Percentiles rank a stretch among this genome's conserved stretches.
These are phyloP conservation scores for Metschnikowia noctiluminum DNA, from an alignment of 805 yeast species.

Conservation along the genomic window DNA sequence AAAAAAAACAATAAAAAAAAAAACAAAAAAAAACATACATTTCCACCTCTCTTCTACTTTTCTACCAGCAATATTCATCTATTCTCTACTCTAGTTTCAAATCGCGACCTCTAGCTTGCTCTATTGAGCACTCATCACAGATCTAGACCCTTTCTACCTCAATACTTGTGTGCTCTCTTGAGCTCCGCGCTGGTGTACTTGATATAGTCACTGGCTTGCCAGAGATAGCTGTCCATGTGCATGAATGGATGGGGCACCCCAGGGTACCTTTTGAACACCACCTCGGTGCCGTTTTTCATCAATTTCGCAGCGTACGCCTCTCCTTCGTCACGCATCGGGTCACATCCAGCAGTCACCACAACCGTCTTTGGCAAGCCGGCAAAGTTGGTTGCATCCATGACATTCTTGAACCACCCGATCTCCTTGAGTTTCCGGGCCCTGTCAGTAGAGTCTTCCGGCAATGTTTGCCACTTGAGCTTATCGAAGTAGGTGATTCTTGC, in stretches of 20 bases:
- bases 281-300: conserved; percentile 21
- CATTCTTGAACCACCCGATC: conserved; percentile 28
- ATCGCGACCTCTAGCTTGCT: too few relatives aligned
- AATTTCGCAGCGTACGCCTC: conserved; percentile 27
- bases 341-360: conserved; percentile 30
- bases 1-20: too few relatives aligned
- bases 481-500: too few relatives aligned
- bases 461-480: too few relatives aligned
- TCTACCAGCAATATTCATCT: too few relatives aligned
- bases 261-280: conserved; percentile 24
- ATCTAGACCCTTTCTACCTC: too few relatives aligned
- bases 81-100: too few relatives aligned
- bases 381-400: conserved; percentile 27
- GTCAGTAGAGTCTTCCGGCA: conserved; percentile 15
- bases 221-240: conserved; percentile 28
- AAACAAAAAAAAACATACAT: too few relatives aligned
- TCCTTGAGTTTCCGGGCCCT: conserved; percentile 16
- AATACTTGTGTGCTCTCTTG: too few relatives aligned
- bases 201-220: conserved; percentile 28
- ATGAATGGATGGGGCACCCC: conserved; percentile 34
- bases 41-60: too few relatives aligned
- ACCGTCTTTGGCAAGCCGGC: conserved; percentile 24
- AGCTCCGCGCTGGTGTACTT: conserved; percentile 16
- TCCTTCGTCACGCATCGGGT: conserved; percentile 32
- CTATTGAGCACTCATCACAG: too few relatives aligned